A percentile compares a stretch with the other conserved stretches of the same genome.
These are phyloP conservation scores for Magnusiomyces suaveolens DNA, from an alignment of 1,139 yeast species.

Conservation along the genomic window DNA sequence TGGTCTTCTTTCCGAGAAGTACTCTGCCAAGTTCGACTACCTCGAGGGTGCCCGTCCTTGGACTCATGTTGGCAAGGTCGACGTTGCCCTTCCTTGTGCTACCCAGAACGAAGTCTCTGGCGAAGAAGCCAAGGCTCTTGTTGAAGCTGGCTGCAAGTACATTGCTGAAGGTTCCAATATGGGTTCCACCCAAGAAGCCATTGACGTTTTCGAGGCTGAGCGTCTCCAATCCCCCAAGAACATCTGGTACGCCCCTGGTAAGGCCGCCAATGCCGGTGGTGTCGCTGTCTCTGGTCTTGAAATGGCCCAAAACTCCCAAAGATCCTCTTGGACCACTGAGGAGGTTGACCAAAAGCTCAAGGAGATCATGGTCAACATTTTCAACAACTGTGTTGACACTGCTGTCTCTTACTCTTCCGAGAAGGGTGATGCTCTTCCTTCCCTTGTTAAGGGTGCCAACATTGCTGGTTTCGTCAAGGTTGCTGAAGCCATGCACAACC, in stretches of 20 bases:
- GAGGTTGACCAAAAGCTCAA: conserved; percentile 82
- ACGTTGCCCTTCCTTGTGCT: conserved; percentile 95
- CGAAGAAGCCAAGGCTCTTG: conserved; percentile 89
- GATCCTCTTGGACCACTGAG: conserved; percentile 79
- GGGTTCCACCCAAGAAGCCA: conserved; percentile 98
- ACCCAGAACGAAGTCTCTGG: conserved; percentile 97
- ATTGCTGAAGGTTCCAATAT: conserved; percentile 98
- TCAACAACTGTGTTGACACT: conserved; percentile 84
- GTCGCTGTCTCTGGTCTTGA: conserved; percentile 97
- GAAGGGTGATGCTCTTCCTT: conserved; percentile 61
- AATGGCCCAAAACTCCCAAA: conserved; percentile 98
- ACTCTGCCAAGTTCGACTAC: conserved; percentile 51
- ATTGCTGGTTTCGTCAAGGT: conserved; percentile 98
- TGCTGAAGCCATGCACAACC: conserved; percentile 96
- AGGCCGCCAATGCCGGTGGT: conserved; percentile 99
- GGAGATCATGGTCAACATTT: conserved; percentile 87
- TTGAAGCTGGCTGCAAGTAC: conserved; percentile 83
- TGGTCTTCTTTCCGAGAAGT: conserved; percentile 53
- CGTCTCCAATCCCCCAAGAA: conserved; percentile 49
- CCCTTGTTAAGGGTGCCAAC: conserved; percentile 96
- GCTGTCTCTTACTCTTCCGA: conserved; percentile 74
- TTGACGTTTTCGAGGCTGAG: conserved; percentile 82
- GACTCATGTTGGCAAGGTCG: conserved; percentile 84
- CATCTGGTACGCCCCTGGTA: conserved; percentile 98
- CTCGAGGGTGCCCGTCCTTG: conserved; percentile 94